A percentile compares a stretch with the other conserved stretches of the same genome.
These are phyloP conservation scores for Xanthoparmelia taractica DNA, from an alignment of 495 filamentous ascomycete genomes.

Conservation along the genomic window DNA sequence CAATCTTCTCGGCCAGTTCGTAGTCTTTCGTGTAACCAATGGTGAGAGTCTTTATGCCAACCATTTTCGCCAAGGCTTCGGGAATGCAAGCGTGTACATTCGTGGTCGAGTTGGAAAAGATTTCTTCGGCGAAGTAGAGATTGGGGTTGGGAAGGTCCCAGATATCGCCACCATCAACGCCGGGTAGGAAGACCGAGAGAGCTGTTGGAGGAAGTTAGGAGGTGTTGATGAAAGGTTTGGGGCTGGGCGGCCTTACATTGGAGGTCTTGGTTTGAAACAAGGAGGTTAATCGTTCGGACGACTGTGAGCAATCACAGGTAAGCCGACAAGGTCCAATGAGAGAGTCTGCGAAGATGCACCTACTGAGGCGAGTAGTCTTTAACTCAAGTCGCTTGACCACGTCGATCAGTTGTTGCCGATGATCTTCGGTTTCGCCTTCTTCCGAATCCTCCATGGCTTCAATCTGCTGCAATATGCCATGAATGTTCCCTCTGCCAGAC, in stretches of 20 bases:
- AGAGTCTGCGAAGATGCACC: not conserved
- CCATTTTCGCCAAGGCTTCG: conserved; percentile 6
- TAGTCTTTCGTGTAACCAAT: conserved; percentile 13
- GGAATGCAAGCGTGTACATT: conserved; percentile 13
- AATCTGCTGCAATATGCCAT: conserved; percentile 8
- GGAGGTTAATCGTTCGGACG: not conserved
- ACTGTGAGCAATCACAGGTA: not conserved
- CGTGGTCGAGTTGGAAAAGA: conserved; percentile 12
- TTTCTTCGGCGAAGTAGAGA: conserved; percentile 13
- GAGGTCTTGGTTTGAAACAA: not conserved
- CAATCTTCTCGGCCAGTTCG: conserved; percentile 11
- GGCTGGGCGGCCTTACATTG: not conserved
- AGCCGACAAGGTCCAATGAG: not conserved
- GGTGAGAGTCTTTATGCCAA: conserved; percentile 7
- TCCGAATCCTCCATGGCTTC: conserved; percentile 9
- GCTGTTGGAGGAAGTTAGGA: not conserved
- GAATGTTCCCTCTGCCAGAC: conserved; percentile 6
- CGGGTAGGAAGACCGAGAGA: conserved; percentile 11
- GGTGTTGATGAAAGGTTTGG: not conserved
- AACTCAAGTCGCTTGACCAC: conserved; percentile 6
- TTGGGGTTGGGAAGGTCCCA: conserved; percentile 12
- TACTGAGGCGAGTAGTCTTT: conserved; percentile 10
- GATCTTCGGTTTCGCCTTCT: conserved; percentile 3
- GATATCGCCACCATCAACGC: conserved; percentile 11
- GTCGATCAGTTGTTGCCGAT: conserved; percentile 11